A percentile compares a stretch with the other conserved stretches of the same genome.
These are phyloP conservation scores for Diaporthe sp. DNA, from an alignment of 2,329 filamentous ascomycete genomes.

Conservation along the genomic window DNA sequence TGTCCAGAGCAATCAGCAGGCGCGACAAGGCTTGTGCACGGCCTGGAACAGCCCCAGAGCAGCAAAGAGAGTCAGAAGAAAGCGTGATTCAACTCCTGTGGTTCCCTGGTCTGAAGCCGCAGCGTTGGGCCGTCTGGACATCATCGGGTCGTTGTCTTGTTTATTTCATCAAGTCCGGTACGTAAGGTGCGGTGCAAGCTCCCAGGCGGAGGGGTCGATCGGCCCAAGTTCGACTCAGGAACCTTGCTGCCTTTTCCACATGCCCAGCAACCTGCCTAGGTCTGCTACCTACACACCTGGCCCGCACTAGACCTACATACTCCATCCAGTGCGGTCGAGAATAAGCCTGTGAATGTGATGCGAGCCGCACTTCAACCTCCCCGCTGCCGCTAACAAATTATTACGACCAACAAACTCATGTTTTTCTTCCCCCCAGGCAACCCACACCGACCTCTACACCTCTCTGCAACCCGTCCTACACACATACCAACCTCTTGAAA, in stretches of 20 bases:
- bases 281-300: neutral
- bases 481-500: constrained; percentile 37
- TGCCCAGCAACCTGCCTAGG: neutral
- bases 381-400: constrained; percentile 40
- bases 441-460: constrained; percentile 30
- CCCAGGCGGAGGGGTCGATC: constrained; percentile 36
- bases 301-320: neutral
- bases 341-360: constrained; percentile 37
- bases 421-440: constrained; percentile 41
- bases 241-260: constrained; percentile 36
- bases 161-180: constrained; percentile 19
- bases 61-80: constrained; percentile 4
- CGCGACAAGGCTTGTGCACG: constrained; percentile 35
- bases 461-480: constrained; percentile 48
- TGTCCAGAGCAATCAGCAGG: constrained; percentile 20
- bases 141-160: constrained; percentile 23
- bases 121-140: constrained; percentile 12
- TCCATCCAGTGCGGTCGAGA: constrained; percentile 12
- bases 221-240: constrained; percentile 37
- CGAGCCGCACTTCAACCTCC: constrained; percentile 39
- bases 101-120: constrained; percentile 1
- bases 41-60: constrained; percentile 11
- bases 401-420: constrained; percentile 42
- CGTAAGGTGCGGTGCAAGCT: constrained; percentile 31
- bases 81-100: neutral